phyloP scores from a whole-genome alignment of 78 protist genomes.

The Cavenderia fasciculata region DNA sequence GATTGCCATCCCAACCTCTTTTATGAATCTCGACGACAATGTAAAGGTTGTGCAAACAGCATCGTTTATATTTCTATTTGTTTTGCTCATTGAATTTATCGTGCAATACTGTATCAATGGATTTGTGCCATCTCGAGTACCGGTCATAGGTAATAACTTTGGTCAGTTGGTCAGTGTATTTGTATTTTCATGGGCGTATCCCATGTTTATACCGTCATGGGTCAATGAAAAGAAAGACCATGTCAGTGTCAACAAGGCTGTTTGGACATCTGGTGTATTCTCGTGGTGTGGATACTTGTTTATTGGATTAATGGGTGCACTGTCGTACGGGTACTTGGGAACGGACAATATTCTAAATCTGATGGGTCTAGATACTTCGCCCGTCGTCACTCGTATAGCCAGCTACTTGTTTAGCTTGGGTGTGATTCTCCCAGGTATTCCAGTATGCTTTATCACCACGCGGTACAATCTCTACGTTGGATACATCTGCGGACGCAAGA shows the following conservation, averaged over 20 bases:
- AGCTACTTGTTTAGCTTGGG: slow-evolving; percentile 23
- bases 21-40: slow-evolving; percentile 62
- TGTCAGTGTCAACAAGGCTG: slow-evolving; percentile 23
- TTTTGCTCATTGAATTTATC: slow-evolving; percentile 36
- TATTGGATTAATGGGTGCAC: slow-evolving; percentile 24
- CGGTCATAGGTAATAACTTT: slow-evolving; percentile 28
- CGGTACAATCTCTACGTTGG: slow-evolving; percentile 49
- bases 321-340: slow-evolving; percentile 14
- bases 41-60: slow-evolving; percentile 36
- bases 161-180: slow-evolving; percentile 50
- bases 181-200: slow-evolving; percentile 66
- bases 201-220: slow-evolving; percentile 62
- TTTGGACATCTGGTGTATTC: slow-evolving; percentile 22
- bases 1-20: slow-evolving; percentile 21
- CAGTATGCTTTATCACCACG: slow-evolving; percentile 43
- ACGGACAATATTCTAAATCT: slow-evolving; percentile 26
- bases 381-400: slow-evolving; percentile 11
- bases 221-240: slow-evolving; percentile 21
- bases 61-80: slow-evolving; percentile 45
- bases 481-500: slow-evolving; percentile 35
- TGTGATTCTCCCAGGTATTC: slow-evolving; percentile 54
- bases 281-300: slow-evolving; percentile 53
- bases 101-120: slow-evolving; percentile 48
- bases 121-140: slow-evolving; percentile 12
- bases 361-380: slow-evolving; percentile 17